Conservation (phyloP, 495 filamentous ascomycete genomes). For the Achaetomiella virescens region DNA sequence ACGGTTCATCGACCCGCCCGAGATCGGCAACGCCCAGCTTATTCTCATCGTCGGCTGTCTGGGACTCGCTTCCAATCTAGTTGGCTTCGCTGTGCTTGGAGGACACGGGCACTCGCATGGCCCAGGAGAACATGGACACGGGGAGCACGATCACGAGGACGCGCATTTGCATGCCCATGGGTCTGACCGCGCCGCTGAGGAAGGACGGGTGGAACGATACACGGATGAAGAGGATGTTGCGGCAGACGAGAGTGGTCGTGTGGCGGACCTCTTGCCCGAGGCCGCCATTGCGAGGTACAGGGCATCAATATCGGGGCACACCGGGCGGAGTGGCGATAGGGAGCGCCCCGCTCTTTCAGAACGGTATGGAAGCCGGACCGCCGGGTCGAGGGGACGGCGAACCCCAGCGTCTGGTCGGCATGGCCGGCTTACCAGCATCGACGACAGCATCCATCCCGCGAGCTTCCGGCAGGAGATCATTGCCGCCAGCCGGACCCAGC, state of each 20-base stretch:
- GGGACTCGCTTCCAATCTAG: slow-evolving; percentile 81
- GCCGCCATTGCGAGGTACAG: slow-evolving; percentile 29
- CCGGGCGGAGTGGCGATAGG: slow-evolving; percentile 25
- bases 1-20: slow-evolving; percentile 80
- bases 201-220: slow-evolving; percentile 20
- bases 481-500: slow-evolving; percentile 51
- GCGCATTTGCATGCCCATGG: slow-evolving; percentile 34
- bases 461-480: slow-evolving; percentile 90
- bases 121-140: slow-evolving; percentile 44
- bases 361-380: not conserved
- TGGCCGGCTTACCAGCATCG: slow-evolving; percentile 49
- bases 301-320: slow-evolving; percentile 21
- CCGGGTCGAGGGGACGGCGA: slow-evolving; percentile 41
- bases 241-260: slow-evolving; percentile 33
- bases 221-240: slow-evolving; percentile 9
- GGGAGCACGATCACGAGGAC: slow-evolving; percentile 52
- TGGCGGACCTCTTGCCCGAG: slow-evolving; percentile 41
- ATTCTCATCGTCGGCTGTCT: slow-evolving; percentile 82
- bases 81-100: slow-evolving; percentile 85
- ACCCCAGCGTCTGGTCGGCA: slow-evolving; percentile 48
- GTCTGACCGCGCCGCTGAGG: slow-evolving; percentile 28
- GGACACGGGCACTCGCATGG: slow-evolving; percentile 88
- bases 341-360: too few species aligned
- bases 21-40: slow-evolving; percentile 73
- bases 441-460: slow-evolving; percentile 80